Conservation (phyloP, 257 asterid genomes). For the Misopates orontium region DNA sequence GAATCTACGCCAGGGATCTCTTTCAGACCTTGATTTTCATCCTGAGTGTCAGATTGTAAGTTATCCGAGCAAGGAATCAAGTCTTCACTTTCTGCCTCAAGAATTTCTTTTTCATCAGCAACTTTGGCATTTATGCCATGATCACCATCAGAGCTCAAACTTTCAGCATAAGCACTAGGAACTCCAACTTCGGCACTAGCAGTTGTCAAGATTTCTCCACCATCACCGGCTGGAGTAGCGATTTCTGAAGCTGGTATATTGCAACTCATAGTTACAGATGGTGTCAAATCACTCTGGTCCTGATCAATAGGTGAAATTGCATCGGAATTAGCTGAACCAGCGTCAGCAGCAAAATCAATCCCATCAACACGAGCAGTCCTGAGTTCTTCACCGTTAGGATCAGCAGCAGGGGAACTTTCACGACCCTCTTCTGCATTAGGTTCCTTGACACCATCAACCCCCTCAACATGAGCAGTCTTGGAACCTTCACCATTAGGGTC, state of each 20-base stretch:
- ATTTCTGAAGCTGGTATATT: constrained; percentile 15
- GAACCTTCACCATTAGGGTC: constrained; percentile 20
- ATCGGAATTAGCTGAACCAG: constrained; percentile 23
- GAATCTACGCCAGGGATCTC: constrained; percentile 25
- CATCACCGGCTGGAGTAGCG: constrained; percentile 16
- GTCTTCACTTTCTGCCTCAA: constrained; percentile 29
- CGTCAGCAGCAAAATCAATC: constrained; percentile 26
- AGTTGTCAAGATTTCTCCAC: constrained; percentile 21
- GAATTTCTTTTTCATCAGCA: constrained; percentile 27
- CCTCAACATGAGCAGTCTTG: constrained; percentile 13
- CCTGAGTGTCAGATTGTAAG: constrained; percentile 26
- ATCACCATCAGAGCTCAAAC: constrained; percentile 18
- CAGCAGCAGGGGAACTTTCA: constrained; percentile 18
- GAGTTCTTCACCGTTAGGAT: constrained; percentile 18
- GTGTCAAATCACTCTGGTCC: constrained; percentile 12
- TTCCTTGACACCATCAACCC: constrained; percentile 5
- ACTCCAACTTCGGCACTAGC: constrained; percentile 15
- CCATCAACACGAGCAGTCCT: constrained; percentile 21
- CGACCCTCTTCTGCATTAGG: constrained; percentile 20
- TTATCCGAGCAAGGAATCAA: constrained; percentile 31
- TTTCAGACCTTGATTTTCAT: constrained; percentile 28
- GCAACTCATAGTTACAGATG: constrained; percentile 9
- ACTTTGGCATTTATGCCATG: constrained; percentile 22
- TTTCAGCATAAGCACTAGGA: constrained; percentile 13
- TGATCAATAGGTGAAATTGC: constrained; percentile 4